phyloP scores from a whole-genome alignment of 805 yeast species.

The Candida hispaniensis region DNA sequence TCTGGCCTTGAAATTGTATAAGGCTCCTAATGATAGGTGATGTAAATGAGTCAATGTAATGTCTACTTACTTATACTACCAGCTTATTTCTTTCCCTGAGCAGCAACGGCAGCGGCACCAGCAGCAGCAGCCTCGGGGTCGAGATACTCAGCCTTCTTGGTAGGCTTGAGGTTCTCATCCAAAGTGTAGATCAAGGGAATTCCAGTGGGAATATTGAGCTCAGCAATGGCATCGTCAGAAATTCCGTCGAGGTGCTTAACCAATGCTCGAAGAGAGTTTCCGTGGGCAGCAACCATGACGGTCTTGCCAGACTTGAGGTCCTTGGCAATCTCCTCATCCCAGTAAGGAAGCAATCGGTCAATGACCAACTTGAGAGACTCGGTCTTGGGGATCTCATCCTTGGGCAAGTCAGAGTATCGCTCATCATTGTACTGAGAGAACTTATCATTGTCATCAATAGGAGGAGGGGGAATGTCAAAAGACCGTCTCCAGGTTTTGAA shows the following conservation, averaged over 20 bases:
- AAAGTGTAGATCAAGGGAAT: slow-evolving; percentile 95
- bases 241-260: slow-evolving; percentile 93
- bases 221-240: slow-evolving; percentile 85
- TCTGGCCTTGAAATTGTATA: slow-evolving; percentile 48
- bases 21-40: slow-evolving; percentile 19
- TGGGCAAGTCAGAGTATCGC: slow-evolving; percentile 78
- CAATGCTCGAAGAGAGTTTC: slow-evolving; percentile 94
- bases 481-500: slow-evolving; percentile 98
- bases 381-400: slow-evolving; percentile 79
- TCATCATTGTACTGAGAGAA: slow-evolving; percentile 78
- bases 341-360: slow-evolving; percentile 93
- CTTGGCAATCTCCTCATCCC: slow-evolving; percentile 83
- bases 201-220: slow-evolving; percentile 96
- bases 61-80: neutral
- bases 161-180: slow-evolving; percentile 76
- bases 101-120: slow-evolving; percentile 99
- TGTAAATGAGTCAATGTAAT: slow-evolving; percentile 4
- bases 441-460: slow-evolving; percentile 62
- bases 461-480: slow-evolving; percentile 93
- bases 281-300: slow-evolving; percentile 92
- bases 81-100: slow-evolving; percentile 67
- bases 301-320: slow-evolving; percentile 81
- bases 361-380: slow-evolving; percentile 92
- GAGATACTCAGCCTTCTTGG: slow-evolving; percentile 88
- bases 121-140: slow-evolving; percentile 99